Conservation (phyloP, 139 green algal genomes). For the Coccomyxa sp. region DNA sequence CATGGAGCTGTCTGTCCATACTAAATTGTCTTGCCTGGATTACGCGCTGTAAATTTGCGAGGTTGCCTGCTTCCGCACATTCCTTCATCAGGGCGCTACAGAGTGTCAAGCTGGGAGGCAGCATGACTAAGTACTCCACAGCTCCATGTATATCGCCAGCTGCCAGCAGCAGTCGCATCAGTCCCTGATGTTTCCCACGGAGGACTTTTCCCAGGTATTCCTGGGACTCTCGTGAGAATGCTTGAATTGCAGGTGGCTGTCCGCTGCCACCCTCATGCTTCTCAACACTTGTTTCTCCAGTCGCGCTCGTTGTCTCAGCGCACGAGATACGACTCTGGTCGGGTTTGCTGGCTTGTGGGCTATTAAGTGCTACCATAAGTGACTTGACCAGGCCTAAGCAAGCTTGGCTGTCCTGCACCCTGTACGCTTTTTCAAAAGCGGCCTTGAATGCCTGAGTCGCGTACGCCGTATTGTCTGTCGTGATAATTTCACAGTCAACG, state of each 20-base stretch:
- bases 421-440: no score
- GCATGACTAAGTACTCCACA: not conserved
- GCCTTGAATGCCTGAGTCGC: no score
- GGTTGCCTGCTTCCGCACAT: not conserved
- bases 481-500: no score
- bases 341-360: not conserved
- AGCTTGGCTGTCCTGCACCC: not conserved
- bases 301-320: no score
- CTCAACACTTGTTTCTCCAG: no score
- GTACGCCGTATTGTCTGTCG: no score
- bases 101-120: not conserved
- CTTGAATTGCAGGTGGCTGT: no score
- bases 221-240: no score
- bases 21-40: not conserved
- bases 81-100: not conserved
- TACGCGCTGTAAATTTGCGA: not conserved
- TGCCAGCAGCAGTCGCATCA: not conserved
- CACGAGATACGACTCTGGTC: no score
- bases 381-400: not conserved
- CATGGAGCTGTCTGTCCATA: not conserved
- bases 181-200: not conserved
- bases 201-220: not conserved
- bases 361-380: not conserved
- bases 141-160: not conserved
- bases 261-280: no score